Percentiles rank a stretch among this genome's conserved stretches.
These are phyloP conservation scores for Mycena chlorophos DNA, from an alignment of 768 basidiomycete genomes.

Conservation along the genomic window DNA sequence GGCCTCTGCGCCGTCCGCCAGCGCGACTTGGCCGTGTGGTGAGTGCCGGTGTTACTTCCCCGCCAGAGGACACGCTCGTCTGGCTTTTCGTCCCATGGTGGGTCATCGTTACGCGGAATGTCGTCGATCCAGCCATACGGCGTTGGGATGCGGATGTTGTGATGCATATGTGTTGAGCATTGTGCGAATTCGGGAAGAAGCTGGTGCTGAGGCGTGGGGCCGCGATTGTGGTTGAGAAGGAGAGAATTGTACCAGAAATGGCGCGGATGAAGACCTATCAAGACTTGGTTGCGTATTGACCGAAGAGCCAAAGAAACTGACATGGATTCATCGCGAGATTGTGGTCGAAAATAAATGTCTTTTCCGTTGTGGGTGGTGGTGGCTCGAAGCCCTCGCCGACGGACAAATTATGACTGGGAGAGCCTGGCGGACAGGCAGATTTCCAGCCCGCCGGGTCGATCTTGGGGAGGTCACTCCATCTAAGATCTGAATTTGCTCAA, in stretches of 20 bases:
- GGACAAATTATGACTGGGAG: conserved; percentile 36
- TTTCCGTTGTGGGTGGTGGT: conserved; percentile 32
- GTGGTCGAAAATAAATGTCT: conserved; percentile 55
- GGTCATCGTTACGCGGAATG: conserved; percentile 48
- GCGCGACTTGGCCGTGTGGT: conserved; percentile 34
- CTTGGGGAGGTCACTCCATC: conserved; percentile 34
- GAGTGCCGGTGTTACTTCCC: conserved; percentile 71
- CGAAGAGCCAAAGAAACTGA: background rate
- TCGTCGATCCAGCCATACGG: conserved; percentile 51
- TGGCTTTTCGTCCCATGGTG: conserved; percentile 62
- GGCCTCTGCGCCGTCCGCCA: conserved; percentile 56
- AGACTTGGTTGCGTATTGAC: background rate
- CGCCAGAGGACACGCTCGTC: conserved; percentile 71
- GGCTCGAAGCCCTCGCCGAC: conserved; percentile 35
- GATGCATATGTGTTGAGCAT: conserved; percentile 51
- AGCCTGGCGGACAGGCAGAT: conserved; percentile 41
- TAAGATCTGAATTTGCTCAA: conserved; percentile 26
- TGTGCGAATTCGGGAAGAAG: conserved; percentile 56
- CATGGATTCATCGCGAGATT: conserved; percentile 51
- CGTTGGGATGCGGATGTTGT: conserved; percentile 53
- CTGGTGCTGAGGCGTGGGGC: conserved; percentile 43
- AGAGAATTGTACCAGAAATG: conserved; percentile 52
- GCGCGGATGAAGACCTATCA: conserved; percentile 35
- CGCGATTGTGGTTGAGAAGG: conserved; percentile 48
- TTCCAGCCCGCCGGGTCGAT: conserved; percentile 37